Evolutionary conservation across 192 early-diverging fungal genomes (phyloP), one percentile per base, ranked within the genome.

Genomic region (Rhizoclosmatium globosum): DNA sequence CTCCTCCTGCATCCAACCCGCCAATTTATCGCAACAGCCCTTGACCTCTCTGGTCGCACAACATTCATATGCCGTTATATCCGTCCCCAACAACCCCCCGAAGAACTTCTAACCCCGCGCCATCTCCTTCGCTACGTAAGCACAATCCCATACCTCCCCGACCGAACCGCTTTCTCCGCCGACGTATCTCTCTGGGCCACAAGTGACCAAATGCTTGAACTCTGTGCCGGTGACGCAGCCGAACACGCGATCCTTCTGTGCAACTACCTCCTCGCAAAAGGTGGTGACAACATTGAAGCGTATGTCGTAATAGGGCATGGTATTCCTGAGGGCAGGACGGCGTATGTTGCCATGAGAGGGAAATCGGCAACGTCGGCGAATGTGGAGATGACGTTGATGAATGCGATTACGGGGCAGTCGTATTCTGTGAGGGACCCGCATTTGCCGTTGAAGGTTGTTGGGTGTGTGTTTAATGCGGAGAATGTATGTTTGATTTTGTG

Each of bases 191-290:
- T 86, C 9, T 87, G 84, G 82, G 50, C 81, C 2, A 90, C 87
- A 1, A 75, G 82, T 3, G 82, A 90, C 47, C 85, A 90, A 73
- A 71, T 90, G 68, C 62, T 90, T 56, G 79, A 86, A 9, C 56
- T 90, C 23, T 82, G 85, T 0, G 85, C 86, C 38, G 89, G 82
- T 11, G 89, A 86, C 53, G 62, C 56, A 9, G 79, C 82, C 3
- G 89, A 90, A 71, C 89, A 89, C 70, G 88, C 89, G 2, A 84
- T 90, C 38, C 60, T 90, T 53, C 71, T 90, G 21, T 87, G 86
- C 71, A 90, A 90, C 71, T 86, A 82, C 47, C 46, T 90, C 3
- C 39, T 79, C 13, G 69, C 69, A 43, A 70, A 66, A 48, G 66
- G 64, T 23, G 83, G 76, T 4, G 47, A 71, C 17, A 61, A 46